Evolutionary conservation across 352 stramenopile species (phyloP).

Genomic region (Phytophthora vignae): DNA sequence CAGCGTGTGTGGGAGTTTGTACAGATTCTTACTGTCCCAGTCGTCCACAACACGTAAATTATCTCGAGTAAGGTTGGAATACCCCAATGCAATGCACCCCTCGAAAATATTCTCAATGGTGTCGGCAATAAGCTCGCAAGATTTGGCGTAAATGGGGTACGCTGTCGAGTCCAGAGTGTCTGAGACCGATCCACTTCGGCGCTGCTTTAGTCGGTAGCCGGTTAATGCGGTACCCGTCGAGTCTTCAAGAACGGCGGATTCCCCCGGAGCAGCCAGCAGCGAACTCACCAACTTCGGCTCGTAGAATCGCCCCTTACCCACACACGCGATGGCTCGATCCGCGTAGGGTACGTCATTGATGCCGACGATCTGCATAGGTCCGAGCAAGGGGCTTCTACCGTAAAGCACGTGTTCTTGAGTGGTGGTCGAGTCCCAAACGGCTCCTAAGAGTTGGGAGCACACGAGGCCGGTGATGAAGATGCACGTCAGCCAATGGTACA

Average conservation of each 20-base stretch:
- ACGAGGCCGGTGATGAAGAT: constrained; percentile 33
- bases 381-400: constrained; percentile 9
- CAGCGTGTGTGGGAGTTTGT: constrained; percentile 28
- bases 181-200: constrained; percentile 33
- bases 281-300: constrained; percentile 37
- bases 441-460: constrained; percentile 37
- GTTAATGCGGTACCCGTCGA: background rate
- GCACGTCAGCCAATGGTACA: constrained; percentile 25
- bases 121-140: constrained; percentile 5
- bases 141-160: background rate
- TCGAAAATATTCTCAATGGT: constrained; percentile 32
- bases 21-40: constrained; percentile 23
- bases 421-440: constrained; percentile 26
- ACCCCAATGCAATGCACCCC: constrained; percentile 19
- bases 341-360: constrained; percentile 50
- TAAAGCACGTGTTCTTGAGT: background rate
- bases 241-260: background rate
- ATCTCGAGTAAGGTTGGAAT: constrained; percentile 29
- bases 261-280: constrained; percentile 6
- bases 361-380: constrained; percentile 26
- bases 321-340: constrained; percentile 46
- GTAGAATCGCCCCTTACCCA: constrained; percentile 29
- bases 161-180: constrained; percentile 6
- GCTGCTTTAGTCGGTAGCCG: constrained; percentile 8
- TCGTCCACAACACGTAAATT: constrained; percentile 31